Conservation (phyloP, 306 rosid genomes). For the Sicyos baderoa region DNA sequence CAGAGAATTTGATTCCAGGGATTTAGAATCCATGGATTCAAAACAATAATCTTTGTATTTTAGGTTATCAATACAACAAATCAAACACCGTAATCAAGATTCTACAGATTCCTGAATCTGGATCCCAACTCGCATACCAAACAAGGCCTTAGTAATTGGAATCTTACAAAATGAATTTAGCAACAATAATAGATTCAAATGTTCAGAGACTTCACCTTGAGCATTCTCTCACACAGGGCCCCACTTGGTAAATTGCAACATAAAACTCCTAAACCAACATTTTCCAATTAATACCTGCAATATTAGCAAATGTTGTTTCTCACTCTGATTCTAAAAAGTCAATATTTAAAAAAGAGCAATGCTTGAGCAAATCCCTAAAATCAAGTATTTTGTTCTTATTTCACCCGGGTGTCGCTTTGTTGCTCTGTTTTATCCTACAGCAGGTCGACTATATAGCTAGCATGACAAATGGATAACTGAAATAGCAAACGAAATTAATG, state of each 20-base stretch:
- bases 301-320: neutral
- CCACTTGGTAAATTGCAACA: too few relatives aligned
- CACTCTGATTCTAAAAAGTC: neutral
- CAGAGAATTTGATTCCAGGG: too few relatives aligned
- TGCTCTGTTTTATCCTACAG: neutral
- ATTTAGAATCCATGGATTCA: too few relatives aligned
- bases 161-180: neutral
- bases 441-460: neutral
- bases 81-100: too few relatives aligned
- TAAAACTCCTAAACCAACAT: neutral
- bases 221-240: neutral
- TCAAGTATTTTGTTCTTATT: neutral
- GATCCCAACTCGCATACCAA: too few relatives aligned
- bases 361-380: neutral
- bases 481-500: neutral
- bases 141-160: too few relatives aligned
- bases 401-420: neutral
- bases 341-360: neutral
- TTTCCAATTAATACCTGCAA: neutral
- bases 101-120: too few relatives aligned
- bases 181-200: neutral
- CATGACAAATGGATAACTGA: neutral
- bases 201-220: conserved; percentile 11
- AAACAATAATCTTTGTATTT: too few relatives aligned
- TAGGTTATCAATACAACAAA: too few relatives aligned